Base-by-base conservation (phyloP, 2,329 filamentous ascomycete species). In the Penicillium fuscoglaucum region DNA sequence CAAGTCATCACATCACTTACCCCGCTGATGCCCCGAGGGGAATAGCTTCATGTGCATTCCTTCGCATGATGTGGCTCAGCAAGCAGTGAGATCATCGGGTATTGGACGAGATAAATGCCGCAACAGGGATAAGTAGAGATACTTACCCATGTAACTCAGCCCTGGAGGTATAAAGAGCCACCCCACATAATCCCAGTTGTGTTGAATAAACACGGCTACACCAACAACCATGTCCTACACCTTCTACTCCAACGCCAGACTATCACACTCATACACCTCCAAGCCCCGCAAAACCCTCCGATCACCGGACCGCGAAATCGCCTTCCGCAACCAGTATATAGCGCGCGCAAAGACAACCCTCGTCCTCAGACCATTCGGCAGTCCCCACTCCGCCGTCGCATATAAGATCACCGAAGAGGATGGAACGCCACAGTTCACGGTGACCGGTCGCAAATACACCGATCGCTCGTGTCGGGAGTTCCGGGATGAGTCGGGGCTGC, bases 381-480 rank as follows among this genome's bases (percentile, higher is more conserved):
- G 59, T 21, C 52, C 60, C n/a, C 52, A 62, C n/a, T 66, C 65
- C 0, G 57, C 49, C 10, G 44, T 60, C 3, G 63, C 63, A 35
- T 70, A 68, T 41, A 58, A 52, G 26, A 61, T 69, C 40, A 58
- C 52, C 9, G 60, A 65, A 37, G 60, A 68, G 28, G 63, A 66
- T 7, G 61, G 61, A 8, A 46, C 46, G 0, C 44, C 57, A 1
- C 53, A 48, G 2, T 70, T 68, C 37, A 69, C 69, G 0, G 65
- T 63, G 1, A 67, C 62, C 19, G 68, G 69, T 37, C 61, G 67
- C 49, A 70, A 69, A 54, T 68, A 62, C 41, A 62, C 57, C 24
- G 54, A 65, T 48, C 58, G 66, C 21, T 57, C 61, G 0, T 68
- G 63, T 54, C 64, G 68, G 0, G 69, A 70, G 35, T 65, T 70